Evolutionary conservation across 371 early-diverging fungal species (phyloP).

Genomic region (Zancudomyces culisetae): DNA sequence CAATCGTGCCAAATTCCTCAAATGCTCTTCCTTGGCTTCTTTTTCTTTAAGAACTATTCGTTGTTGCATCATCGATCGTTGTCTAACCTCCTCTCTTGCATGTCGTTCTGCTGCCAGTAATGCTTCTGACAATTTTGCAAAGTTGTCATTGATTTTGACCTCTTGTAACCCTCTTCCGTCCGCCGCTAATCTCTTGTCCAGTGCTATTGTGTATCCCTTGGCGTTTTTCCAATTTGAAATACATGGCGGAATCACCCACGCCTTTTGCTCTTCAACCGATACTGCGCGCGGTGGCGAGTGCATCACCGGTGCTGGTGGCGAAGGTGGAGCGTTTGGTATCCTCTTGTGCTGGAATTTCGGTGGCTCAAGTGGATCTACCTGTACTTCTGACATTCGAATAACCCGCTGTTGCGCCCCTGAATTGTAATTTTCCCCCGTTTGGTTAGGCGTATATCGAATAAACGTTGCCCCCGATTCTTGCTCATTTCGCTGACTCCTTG

Average conservation of each 20-base stretch:
- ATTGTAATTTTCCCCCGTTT: constrained; percentile 36
- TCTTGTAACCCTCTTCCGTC: constrained; percentile 92
- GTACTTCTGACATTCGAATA: constrained; percentile 85
- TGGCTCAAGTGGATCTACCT: constrained; percentile 90
- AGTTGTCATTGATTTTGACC: constrained; percentile 72
- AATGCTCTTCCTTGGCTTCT: constrained; percentile 74
- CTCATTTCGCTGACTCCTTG: constrained; percentile 33
- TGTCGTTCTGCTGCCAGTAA: constrained; percentile 82
- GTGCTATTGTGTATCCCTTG: constrained; percentile 92
- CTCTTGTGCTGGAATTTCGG: constrained; percentile 81
- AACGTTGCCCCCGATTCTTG: constrained; percentile 50
- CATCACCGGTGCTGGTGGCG: constrained; percentile 90
- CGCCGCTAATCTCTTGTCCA: constrained; percentile 93
- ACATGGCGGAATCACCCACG: constrained; percentile 93
- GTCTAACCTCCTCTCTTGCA: constrained; percentile 81
- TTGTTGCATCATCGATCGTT: constrained; percentile 71
- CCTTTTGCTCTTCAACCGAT: constrained; percentile 80
- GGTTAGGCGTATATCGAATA: constrained; percentile 77
- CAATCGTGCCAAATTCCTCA: constrained; percentile 71
- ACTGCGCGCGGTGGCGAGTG: constrained; percentile 93
- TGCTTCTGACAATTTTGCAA: constrained; percentile 88
- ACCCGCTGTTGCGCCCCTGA: constrained; percentile 59
- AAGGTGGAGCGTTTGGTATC: constrained; percentile 67
- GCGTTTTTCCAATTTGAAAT: constrained; percentile 98
- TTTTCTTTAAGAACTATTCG: constrained; percentile 87